A percentile compares a stretch with the other conserved stretches of the same genome.
These are phyloP conservation scores for Mucuna pruriens DNA, from an alignment of 306 rosid species.

Conservation along the genomic window DNA sequence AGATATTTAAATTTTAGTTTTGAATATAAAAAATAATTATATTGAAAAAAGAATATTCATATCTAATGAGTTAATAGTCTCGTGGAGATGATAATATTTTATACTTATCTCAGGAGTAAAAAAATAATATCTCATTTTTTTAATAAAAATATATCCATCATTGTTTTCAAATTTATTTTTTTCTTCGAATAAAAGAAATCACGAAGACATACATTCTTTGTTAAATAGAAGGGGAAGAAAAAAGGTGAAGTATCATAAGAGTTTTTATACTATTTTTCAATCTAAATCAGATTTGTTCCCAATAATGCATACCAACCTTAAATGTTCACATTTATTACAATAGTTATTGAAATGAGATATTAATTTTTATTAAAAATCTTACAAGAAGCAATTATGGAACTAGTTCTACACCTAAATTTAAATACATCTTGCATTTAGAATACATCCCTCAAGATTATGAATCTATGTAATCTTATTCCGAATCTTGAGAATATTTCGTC, in stretches of 20 bases:
- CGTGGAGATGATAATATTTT: too few species aligned
- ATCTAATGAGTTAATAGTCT: too few species aligned
- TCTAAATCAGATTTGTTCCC: neutral
- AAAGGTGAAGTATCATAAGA: neutral
- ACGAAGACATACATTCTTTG: neutral
- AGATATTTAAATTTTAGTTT: too few species aligned
- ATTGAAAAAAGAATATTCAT: too few species aligned
- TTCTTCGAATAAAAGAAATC: neutral
- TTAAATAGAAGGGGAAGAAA: neutral
- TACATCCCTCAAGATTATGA: neutral
- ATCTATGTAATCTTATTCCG: neutral
- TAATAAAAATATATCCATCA: neutral
- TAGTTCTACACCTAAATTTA: neutral
- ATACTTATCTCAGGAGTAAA: too few species aligned
- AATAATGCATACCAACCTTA: neutral
- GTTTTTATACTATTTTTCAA: neutral
- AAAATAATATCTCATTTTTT: neutral
- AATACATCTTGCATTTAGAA: neutral
- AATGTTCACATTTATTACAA: too few species aligned
- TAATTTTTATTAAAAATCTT: neutral
- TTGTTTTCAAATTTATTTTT: neutral
- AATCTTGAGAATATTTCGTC: slow-evolving; percentile 31
- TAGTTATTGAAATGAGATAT: neutral
- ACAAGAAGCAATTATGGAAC: neutral
- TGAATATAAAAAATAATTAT: too few species aligned